phyloP scores from a whole-genome alignment of 306 rosid genomes.

The Rosa rugosa region DNA sequence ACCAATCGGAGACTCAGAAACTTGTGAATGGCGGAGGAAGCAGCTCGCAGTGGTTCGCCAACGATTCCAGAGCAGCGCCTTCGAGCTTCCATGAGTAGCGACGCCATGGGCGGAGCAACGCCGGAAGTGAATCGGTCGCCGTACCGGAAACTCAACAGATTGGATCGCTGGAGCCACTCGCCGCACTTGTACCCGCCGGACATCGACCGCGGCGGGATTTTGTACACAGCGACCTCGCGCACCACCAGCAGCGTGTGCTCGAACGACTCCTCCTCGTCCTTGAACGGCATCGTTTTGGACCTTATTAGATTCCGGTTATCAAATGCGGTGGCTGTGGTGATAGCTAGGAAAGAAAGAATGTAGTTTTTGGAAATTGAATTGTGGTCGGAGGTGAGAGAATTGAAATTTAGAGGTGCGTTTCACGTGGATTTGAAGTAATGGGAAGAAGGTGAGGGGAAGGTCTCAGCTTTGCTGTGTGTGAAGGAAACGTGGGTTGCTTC shows the following conservation, averaged over 20 bases:
- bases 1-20: no score
- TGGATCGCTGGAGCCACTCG: constrained; percentile 72
- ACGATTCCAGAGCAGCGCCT: no score
- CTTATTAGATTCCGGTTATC: neutral
- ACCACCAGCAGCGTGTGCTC: constrained; percentile 98
- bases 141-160: no score
- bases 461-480: constrained; percentile 7
- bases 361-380: neutral
- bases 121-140: no score
- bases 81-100: no score
- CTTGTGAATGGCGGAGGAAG: no score
- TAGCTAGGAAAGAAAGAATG: neutral
- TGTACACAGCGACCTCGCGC: constrained; percentile 91
- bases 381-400: neutral
- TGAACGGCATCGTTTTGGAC: constrained; percentile 70
- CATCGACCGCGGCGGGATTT: constrained; percentile 87
- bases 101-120: no score
- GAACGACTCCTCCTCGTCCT: constrained; percentile 78
- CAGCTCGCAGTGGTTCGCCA: no score
- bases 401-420: constrained; percentile 8
- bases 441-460: constrained; percentile 33
- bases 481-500: constrained; percentile 42
- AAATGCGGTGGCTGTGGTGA: no score
- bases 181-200: constrained; percentile 99
- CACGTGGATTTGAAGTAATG: constrained; percentile 20